These are phyloP conservation scores for Saccharomyces hybrid DNA, from an alignment of 1,139 yeast species.

Conservation along the genomic window DNA sequence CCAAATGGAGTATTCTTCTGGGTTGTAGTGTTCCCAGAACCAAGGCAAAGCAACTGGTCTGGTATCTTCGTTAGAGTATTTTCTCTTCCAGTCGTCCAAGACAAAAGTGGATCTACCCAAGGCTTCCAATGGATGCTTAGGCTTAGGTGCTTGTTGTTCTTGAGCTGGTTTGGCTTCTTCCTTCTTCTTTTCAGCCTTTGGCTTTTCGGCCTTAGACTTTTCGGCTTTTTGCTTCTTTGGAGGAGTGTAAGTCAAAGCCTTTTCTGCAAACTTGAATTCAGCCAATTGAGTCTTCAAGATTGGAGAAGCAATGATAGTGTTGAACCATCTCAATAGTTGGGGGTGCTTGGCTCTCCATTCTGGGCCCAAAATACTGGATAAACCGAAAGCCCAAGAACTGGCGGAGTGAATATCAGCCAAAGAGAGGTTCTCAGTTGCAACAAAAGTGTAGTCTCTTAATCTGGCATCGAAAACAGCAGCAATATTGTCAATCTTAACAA, in stretches of 20 bases:
- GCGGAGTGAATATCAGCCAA: slow-evolving; percentile 68
- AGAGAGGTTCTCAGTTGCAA: slow-evolving; percentile 79
- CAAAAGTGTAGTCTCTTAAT: slow-evolving; percentile 63
- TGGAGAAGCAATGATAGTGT: slow-evolving; percentile 55
- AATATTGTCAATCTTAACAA: slow-evolving; percentile 34
- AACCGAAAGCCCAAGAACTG: slow-evolving; percentile 47
- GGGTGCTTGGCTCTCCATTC: slow-evolving; percentile 67
- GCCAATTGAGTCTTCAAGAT: slow-evolving; percentile 39
- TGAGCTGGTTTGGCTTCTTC: slow-evolving; percentile 29
- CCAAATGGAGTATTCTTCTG: too few relatives aligned
- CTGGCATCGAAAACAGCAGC: slow-evolving; percentile 46
- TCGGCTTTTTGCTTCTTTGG: slow-evolving; percentile 76
- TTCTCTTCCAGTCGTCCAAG: too few relatives aligned
- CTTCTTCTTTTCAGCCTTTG: slow-evolving; percentile 26
- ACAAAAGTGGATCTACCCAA: too few relatives aligned
- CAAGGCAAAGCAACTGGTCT: too few relatives aligned
- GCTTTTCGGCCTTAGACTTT: slow-evolving; percentile 22
- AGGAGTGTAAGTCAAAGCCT: slow-evolving; percentile 49
- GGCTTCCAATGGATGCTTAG: too few relatives aligned
- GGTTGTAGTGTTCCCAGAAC: too few relatives aligned
- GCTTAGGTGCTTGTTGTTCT: slow-evolving; percentile 39
- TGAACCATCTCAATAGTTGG: slow-evolving; percentile 68
- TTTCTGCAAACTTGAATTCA: slow-evolving; percentile 49
- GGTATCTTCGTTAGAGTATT: too few relatives aligned
- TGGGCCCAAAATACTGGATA: slow-evolving; percentile 50